Base-by-base conservation (phyloP, 352 stramenopile species). In the Aphanomyces stellatus region DNA sequence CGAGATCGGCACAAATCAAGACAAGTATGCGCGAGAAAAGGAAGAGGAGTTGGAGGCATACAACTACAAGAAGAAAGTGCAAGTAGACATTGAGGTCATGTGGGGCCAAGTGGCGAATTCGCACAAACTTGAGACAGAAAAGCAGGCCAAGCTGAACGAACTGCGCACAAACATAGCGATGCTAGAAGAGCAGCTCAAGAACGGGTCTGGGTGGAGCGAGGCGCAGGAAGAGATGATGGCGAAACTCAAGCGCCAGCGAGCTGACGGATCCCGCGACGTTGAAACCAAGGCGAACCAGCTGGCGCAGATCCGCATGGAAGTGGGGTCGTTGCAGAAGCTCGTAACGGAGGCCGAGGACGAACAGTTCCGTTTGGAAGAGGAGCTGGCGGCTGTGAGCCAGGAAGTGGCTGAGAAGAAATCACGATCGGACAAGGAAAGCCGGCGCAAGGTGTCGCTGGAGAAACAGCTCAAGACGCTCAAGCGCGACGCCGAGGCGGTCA, bases 401-500 rank as follows among this genome's bases (percentile, higher is more conserved):
- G 64, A 82, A 27, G 89, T 88, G 49, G 71, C 81, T 11, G 81
- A 90, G 15, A 90, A 90, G 53, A 77, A 87, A 40, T 76, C 74
- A 49, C 66, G 81, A 4, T 73, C 78, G 0, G 82, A 91, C 24
- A 83, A 76, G n/a, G 78, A 89, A 27, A 74, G 76, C 27, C 72
- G 84, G 2, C 79, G 84, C 49, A 91, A 91, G 69, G 76, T 40
- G 4, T 69, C 59, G n/a, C 71, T 93, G 3, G 85, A 91, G 46
- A 85, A 84, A 60, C 76, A 90, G 27, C 72, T 93, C 7, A 88
- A 91, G 25, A 25, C 76, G 10, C 76, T 91, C 10, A 93, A 95
- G 65, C 73, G 80, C 51, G 72, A 72, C 1, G 76, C 92, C 2
- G 79, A 91, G 65, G 68, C 64, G 1, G 37, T 90, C 1, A 65